Base-by-base conservation (phyloP, 345 rosid genomes). In the Pugionium cornutum region DNA sequence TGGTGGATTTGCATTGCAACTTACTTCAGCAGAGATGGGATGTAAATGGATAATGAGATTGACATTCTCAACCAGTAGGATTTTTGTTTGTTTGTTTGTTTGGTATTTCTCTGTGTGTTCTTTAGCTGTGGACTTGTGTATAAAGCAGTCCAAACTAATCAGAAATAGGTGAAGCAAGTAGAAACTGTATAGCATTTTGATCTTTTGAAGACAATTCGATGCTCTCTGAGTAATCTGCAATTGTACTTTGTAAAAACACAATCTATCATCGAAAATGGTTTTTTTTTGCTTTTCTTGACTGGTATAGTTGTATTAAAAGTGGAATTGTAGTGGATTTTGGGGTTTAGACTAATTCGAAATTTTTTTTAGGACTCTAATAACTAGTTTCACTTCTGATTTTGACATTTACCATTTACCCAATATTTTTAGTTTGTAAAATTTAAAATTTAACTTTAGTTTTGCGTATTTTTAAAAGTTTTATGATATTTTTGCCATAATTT, bases 111-210 rank as follows among this genome's bases (percentile, higher is more conserved):
- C 26, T 53, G 43, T 53, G 29, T 36, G 18, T 61, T 49, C 28
- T 31, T 50, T 59, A 62, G 55, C 28, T 37, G 56, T 37, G 8
- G 36, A 37, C 1, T 26, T 31, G 18, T 2, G n/a, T 7, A 48
- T 36, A 6, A 48, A 11, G 4, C 37, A 29, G 63, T 30, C 39
- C 29, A 11, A 42, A 41, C 48, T 29, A 26, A 58, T 58, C 3
- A 41, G 49, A 41, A 50, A 2, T 58, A 58, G 63, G 48, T 39
- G 48, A 63, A 28, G 56, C 39, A 48, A 9, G 34, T 5, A 33
- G 45, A 45, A 28, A 45, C 32, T 56, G 64, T 44, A 37, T 46
- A 67, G 47, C 46, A 18, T 18, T 18, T 18, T 18, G 18, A 39
- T 62, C 37, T 49, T 37, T 41, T 33, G 43, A 53, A 65, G 51